These are phyloP conservation scores for Linum trigynum DNA, from an alignment of 345 rosid genomes.

Conservation along the genomic window DNA sequence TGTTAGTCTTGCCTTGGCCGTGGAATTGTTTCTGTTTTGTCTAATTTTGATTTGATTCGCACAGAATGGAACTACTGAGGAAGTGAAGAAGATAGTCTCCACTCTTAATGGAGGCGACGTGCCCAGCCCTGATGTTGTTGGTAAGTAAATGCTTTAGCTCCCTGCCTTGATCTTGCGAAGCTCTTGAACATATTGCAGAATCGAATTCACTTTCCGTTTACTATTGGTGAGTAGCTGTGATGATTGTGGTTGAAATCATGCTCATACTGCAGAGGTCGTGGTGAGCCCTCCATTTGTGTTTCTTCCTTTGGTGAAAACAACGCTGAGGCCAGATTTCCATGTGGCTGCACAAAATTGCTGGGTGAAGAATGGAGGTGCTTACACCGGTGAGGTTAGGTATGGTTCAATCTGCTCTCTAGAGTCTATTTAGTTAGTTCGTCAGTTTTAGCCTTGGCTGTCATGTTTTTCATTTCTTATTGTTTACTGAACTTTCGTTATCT, in stretches of 20 bases:
- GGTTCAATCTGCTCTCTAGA: not conserved
- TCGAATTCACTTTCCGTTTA: not conserved
- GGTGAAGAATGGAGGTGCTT: constrained; percentile 96
- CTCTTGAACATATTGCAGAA: not conserved
- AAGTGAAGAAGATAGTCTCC: constrained; percentile 82
- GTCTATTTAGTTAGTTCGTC: not conserved
- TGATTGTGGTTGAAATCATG: not conserved
- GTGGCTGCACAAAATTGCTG: constrained; percentile 95
- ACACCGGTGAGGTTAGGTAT: constrained; percentile 89
- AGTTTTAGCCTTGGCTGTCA: not conserved
- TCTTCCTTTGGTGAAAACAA: constrained; percentile 57
- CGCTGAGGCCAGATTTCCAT: constrained; percentile 56
- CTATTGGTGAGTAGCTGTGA: not conserved
- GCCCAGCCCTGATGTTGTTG: constrained; percentile 71
- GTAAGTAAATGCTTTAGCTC: constrained; percentile 25
- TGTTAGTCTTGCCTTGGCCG: not conserved
- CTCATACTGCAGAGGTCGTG: constrained; percentile 59
- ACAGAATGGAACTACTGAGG: constrained; percentile 82
- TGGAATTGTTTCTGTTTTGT: not conserved
- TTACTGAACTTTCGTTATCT: not conserved
- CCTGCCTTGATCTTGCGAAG: not conserved
- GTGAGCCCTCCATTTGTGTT: constrained; percentile 82
- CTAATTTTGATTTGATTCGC: constrained; percentile 2
- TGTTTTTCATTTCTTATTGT: not conserved
- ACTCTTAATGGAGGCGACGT: constrained; percentile 58